Percentiles rank a stretch among this genome's conserved stretches.
Conservation (phyloP, 306 rosid species). For the Fragaria ananassa region DNA sequence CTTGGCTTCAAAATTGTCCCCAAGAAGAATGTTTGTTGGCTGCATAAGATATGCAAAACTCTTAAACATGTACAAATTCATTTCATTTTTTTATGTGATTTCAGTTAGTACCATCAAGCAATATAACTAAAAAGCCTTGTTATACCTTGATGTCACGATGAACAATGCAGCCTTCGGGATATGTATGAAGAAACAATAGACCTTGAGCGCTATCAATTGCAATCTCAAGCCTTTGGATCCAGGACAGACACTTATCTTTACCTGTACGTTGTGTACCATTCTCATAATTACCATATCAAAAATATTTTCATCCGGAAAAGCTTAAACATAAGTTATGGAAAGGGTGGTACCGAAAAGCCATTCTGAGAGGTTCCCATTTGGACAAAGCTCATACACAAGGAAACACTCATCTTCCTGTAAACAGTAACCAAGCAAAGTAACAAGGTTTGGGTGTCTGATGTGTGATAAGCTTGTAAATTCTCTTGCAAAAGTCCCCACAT, state of each 20-base stretch:
- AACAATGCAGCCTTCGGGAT: slow-evolving; percentile 60
- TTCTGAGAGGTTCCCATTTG: slow-evolving; percentile 60
- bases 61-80: not conserved
- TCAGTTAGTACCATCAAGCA: not conserved
- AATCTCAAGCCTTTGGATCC: slow-evolving; percentile 60
- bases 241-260: slow-evolving; percentile 45
- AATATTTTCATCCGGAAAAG: not conserved
- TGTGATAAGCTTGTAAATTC: slow-evolving; percentile 57
- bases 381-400: slow-evolving; percentile 67
- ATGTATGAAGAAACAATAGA: slow-evolving; percentile 55
- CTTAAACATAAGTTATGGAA: not conserved
- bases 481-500: slow-evolving; percentile 53
- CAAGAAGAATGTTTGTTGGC: slow-evolving; percentile 70
- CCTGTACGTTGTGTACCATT: slow-evolving; percentile 27
- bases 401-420: slow-evolving; percentile 49
- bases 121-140: not conserved
- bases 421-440: slow-evolving; percentile 48
- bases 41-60: slow-evolving; percentile 24
- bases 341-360: slow-evolving; percentile 56
- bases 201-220: slow-evolving; percentile 53
- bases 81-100: not conserved
- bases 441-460: slow-evolving; percentile 58
- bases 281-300: not conserved
- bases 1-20: slow-evolving; percentile 55
- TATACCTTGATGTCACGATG: slow-evolving; percentile 66